Percentiles rank a stretch among this genome's conserved stretches.
These are phyloP conservation scores for Malassezia sympodialis DNA, from an alignment of 1,284 basidiomycete genomes.

Conservation along the genomic window DNA sequence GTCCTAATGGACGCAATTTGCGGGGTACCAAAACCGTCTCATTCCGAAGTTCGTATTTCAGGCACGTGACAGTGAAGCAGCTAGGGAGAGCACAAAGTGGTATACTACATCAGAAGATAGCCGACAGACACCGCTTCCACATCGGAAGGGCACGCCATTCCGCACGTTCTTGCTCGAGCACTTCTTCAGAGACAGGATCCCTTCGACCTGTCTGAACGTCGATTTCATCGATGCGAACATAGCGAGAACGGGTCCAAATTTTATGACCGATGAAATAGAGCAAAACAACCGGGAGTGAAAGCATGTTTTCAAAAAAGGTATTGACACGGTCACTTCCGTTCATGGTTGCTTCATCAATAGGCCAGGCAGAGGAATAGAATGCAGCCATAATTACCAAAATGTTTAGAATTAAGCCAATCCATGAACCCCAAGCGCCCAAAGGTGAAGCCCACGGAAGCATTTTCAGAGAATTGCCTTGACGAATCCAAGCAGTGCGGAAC, in stretches of 20 bases:
- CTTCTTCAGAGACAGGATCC: conserved; percentile 34
- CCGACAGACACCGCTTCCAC: neutral
- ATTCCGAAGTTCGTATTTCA: neutral
- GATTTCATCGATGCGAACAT: conserved; percentile 26
- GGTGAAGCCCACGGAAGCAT: conserved; percentile 53
- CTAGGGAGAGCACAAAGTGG: neutral
- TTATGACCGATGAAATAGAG: conserved; percentile 34
- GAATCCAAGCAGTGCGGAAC: conserved; percentile 49
- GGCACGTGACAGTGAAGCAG: neutral
- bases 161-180: conserved; percentile 38
- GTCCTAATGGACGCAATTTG: neutral
- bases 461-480: conserved; percentile 51
- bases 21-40: neutral
- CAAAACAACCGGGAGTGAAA: conserved; percentile 44
- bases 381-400: conserved; percentile 26
- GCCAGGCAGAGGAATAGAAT: conserved; percentile 30
- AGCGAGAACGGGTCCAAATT: conserved; percentile 25
- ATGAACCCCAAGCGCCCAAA: conserved; percentile 51
- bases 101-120: neutral
- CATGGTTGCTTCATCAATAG: conserved; percentile 37
- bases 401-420: conserved; percentile 48
- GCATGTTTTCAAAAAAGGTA: conserved; percentile 52
- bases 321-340: conserved; percentile 39
- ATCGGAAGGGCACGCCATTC: conserved; percentile 19
- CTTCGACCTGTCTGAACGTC: conserved; percentile 30